These are phyloP conservation scores for Paecilomyces fulvus DNA, from an alignment of 2,329 filamentous ascomycete genomes.

Conservation along the genomic window DNA sequence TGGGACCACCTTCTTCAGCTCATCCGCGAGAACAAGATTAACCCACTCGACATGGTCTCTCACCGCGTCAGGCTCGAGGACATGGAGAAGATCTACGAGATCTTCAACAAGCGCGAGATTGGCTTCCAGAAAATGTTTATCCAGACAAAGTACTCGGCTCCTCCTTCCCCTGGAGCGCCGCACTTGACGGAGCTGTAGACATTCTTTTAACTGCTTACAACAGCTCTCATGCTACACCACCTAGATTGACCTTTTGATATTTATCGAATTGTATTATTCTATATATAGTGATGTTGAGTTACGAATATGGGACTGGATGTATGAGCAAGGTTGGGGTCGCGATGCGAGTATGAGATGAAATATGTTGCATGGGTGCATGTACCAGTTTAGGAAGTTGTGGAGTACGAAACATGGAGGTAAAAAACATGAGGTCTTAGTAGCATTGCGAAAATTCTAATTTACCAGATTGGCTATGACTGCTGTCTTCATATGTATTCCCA, in stretches of 20 bases:
- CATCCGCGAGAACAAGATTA: conserved; percentile 60
- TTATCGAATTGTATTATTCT: no score
- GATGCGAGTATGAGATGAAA: no score
- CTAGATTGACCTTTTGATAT: no score
- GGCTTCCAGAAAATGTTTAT: conserved; percentile 77
- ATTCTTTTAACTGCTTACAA: not conserved
- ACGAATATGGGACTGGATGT: no score
- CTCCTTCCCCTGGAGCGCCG: conserved; percentile 44
- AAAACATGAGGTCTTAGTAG: no score
- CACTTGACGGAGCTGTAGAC: conserved; percentile 35
- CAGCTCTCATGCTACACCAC: no score
- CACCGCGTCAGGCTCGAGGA: conserved; percentile 71
- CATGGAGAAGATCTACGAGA: conserved; percentile 56
- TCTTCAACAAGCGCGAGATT: conserved; percentile 46
- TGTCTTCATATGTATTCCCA: not conserved
- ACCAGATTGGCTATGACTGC: not conserved
- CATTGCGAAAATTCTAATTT: not conserved
- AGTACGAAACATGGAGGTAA: no score
- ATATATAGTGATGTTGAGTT: no score
- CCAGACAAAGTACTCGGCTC: conserved; percentile 49
- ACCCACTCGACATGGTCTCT: conserved; percentile 71
- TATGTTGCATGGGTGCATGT: no score
- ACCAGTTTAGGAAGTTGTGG: no score
- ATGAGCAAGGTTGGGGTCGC: no score
- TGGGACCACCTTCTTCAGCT: conserved; percentile 67